Percentiles rank a stretch among this genome's conserved stretches.
Evolutionary conservation across 2,329 filamentous ascomycete species (phyloP).

Genomic region (Drechmeria coniospora): DNA sequence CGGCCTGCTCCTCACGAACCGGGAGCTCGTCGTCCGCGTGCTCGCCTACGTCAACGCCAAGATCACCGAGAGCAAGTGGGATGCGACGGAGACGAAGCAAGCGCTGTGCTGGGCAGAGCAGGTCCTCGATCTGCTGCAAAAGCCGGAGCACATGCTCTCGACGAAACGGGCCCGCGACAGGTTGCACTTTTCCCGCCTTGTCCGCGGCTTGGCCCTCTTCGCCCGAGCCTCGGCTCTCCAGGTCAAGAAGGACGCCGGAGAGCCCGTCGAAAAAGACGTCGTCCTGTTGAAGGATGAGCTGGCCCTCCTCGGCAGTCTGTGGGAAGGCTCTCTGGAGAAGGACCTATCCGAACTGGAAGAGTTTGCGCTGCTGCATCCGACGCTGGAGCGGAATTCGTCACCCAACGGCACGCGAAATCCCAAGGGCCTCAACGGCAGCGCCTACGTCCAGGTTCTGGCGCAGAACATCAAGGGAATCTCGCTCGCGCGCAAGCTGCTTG

Average conservation of each 20-base stretch:
- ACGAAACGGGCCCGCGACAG: constrained; percentile 6
- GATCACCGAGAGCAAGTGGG: constrained; percentile 22
- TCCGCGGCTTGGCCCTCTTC: constrained; percentile 17
- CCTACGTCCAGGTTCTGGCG: constrained; percentile 13
- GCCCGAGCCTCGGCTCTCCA: constrained; percentile 12
- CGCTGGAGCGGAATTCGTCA: constrained; percentile 3
- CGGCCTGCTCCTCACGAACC: constrained; percentile 24
- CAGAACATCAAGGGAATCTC: constrained; percentile 26
- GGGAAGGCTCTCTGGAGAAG: constrained; percentile 8
- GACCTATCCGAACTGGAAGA: constrained; percentile 9
- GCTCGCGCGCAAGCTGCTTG: constrained; percentile 25
- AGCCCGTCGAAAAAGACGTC: constrained; percentile 11
- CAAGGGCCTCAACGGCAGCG: constrained; percentile 9
- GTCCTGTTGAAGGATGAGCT: constrained; percentile 14
- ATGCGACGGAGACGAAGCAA: constrained; percentile 19
- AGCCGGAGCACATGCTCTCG: constrained; percentile 20
- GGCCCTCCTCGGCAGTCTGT: constrained; percentile 11
- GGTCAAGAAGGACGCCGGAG: constrained; percentile 9
- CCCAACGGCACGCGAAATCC: constrained; percentile 3
- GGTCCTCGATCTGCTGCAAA: constrained; percentile 33
- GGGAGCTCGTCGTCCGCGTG: constrained; percentile 20
- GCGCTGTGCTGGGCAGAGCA: constrained; percentile 30
- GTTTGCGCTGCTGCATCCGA: constrained; percentile 12
- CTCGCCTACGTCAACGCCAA: constrained; percentile 17
- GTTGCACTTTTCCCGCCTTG: constrained; percentile 11